Evolutionary conservation across 2,329 filamentous ascomycete genomes (phyloP), one percentile per base, ranked within the genome.

Genomic region (Cordyceps farinosa): DNA sequence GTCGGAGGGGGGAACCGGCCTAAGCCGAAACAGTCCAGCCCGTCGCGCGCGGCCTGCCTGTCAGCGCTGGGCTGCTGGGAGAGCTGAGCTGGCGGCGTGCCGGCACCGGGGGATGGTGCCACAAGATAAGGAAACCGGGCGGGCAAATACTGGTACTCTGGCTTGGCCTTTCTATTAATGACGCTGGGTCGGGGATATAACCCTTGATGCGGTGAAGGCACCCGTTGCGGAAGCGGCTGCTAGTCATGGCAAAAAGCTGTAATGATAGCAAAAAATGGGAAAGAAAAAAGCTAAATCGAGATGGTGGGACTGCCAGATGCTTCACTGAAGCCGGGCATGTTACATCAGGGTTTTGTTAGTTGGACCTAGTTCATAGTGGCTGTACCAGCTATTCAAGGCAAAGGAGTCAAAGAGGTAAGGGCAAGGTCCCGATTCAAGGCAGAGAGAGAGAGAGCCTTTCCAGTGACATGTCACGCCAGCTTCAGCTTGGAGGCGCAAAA

Each of bases 21-120:
- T 52, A 60, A 11, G 47, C 57, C 57, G 57, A 60, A 60, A 60
- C 55, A n/a, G 44, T 36, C 3, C 32, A 55, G 36, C 53, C 55
- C 55, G 42, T 58, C 55, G 55, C 55, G 55, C 55, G 55, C 44
- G 55, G 42, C 42, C 53, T 30, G 52, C 10, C 42, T 11, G 54
- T 57, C 54, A 57, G 54, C 54, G 38, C 52, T 54, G n/a, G 22
- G 22, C 22, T 29, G 13, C 22, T 22, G 22, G 22, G 22, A 22
- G 22, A 29, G 47, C 22, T 50, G 47, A 32, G 47, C 47, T 50
- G 47, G 9, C 29, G 47, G 22, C 47, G 5, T 29, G 30, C 48
- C 48, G 48, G 48, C 48, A 52, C 48, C 48, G 48, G 48, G 48
- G 4, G 48, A 11, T 13, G 48, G 48, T 15, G 38, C 13, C 38